phyloP scores from a whole-genome alignment of 768 basidiomycete species.

The Boletus vinaceobasis region DNA sequence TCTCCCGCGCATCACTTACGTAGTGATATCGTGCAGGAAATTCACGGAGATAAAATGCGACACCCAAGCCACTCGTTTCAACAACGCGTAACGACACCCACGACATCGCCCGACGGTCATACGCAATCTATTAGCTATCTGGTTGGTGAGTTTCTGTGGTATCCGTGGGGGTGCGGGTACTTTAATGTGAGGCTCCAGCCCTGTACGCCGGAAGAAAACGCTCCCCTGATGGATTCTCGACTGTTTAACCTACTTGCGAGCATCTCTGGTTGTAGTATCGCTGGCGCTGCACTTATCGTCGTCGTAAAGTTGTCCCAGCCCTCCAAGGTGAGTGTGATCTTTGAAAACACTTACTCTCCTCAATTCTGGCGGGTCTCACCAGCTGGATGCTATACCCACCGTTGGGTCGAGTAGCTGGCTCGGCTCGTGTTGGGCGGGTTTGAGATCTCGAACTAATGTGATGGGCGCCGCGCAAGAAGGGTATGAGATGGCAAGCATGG shows the following conservation, averaged over 20 bases:
- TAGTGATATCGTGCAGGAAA: not conserved
- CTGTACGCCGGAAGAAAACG: not conserved
- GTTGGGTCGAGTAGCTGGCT: slow-evolving; percentile 25
- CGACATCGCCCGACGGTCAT: too few relatives aligned
- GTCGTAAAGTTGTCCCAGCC: not conserved
- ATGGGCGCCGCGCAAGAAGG: slow-evolving; percentile 29
- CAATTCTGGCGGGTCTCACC: not conserved
- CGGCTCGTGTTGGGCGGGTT: slow-evolving; percentile 25
- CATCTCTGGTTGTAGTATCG: not conserved
- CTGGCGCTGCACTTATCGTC: not conserved
- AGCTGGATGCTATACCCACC: slow-evolving; percentile 31
- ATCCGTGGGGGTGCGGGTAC: too few relatives aligned
- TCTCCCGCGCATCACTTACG: not conserved
- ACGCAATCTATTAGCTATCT: too few relatives aligned
- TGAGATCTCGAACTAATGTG: slow-evolving; percentile 14
- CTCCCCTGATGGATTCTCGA: not conserved
- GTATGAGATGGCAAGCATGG: slow-evolving; percentile 23
- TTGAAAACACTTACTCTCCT: not conserved
- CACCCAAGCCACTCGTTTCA: too few relatives aligned
- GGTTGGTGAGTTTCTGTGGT: too few relatives aligned
- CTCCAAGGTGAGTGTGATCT: not conserved
- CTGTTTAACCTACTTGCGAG: not conserved
- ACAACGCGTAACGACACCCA: too few relatives aligned
- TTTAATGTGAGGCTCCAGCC: too few relatives aligned
- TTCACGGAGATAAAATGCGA: not conserved